Evolutionary conservation across 2,329 filamentous ascomycete species (phyloP).

Genomic region (Xylaria sp.): DNA sequence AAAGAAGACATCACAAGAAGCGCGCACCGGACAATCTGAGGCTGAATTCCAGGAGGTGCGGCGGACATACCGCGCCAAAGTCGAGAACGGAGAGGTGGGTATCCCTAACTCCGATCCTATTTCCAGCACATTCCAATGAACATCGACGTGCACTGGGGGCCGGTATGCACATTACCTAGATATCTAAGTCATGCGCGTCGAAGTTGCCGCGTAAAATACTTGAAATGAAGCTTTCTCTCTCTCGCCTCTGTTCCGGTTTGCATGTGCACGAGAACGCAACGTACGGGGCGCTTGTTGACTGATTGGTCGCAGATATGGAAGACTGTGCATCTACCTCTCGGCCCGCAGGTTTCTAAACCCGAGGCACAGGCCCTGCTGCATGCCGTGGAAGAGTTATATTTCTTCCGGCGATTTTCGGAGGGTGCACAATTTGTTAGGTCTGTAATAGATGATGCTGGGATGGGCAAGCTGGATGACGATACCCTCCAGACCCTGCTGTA

Average conservation of each 20-base stretch:
- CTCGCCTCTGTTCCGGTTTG: neutral
- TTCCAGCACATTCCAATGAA: neutral
- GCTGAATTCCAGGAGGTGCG: constrained; percentile 55
- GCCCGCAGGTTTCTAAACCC: constrained; percentile 48
- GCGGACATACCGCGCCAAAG: constrained; percentile 51
- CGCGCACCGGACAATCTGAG: constrained; percentile 51
- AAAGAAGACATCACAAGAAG: constrained; percentile 22
- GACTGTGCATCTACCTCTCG: constrained; percentile 50
- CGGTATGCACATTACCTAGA: no score
- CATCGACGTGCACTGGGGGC: no score
- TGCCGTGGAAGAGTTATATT: constrained; percentile 64
- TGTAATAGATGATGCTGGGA: constrained; percentile 40
- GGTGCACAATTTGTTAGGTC: constrained; percentile 49
- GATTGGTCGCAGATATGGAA: constrained; percentile 50
- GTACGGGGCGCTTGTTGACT: constrained; percentile 3
- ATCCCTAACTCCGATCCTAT: neutral
- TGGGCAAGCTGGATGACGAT: constrained; percentile 50
- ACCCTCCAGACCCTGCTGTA: constrained; percentile 46
- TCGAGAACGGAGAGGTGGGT: constrained; percentile 61
- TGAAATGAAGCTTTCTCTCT: no score
- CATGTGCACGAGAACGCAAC: no score
- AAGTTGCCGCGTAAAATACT: no score
- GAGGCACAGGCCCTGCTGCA: constrained; percentile 58
- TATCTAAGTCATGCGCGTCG: no score
- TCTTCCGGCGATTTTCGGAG: constrained; percentile 54